phyloP scores from a whole-genome alignment of 1,139 yeast species.

The Arxiozyma heterogenica region DNA sequence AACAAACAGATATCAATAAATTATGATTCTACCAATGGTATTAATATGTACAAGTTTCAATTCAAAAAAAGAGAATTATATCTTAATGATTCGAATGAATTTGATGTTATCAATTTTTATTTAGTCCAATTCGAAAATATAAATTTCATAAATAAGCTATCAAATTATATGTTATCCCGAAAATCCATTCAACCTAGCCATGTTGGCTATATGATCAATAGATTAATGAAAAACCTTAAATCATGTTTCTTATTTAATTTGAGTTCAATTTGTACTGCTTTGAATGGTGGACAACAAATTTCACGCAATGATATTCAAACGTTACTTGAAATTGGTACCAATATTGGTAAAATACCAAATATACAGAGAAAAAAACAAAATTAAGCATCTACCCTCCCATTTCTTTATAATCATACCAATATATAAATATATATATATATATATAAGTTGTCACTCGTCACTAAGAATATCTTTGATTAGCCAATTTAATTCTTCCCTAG shows the following conservation, averaged over 20 bases:
- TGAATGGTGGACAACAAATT: background rate
- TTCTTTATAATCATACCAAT: background rate
- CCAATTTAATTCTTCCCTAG: slow-evolving; percentile 64
- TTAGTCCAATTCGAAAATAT: slow-evolving; percentile 21
- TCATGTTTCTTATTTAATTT: slow-evolving; percentile 17
- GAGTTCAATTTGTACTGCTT: background rate
- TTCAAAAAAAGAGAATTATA: slow-evolving; percentile 8
- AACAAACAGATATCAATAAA: background rate
- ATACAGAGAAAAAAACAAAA: slow-evolving; percentile 4
- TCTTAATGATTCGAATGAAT: background rate
- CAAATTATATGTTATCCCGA: slow-evolving; percentile 2
- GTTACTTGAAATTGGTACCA: slow-evolving; percentile 4
- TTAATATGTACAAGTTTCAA: slow-evolving; percentile 22
- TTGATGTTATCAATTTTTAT: slow-evolving; percentile 16
- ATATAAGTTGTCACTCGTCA: slow-evolving; percentile 14
- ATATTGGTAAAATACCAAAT: slow-evolving; percentile 8
- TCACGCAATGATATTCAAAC: slow-evolving; percentile 3
- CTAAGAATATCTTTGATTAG: slow-evolving; percentile 49
- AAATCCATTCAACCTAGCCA: slow-evolving; percentile 13
- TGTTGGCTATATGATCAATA: slow-evolving; percentile 21
- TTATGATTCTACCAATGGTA: slow-evolving; percentile 9
- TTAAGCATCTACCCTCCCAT: background rate
- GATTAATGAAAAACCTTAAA: slow-evolving; percentile 21
- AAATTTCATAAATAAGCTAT: slow-evolving; percentile 11
- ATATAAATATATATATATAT: background rate